These are phyloP conservation scores for Trichoderma arundinaceum DNA, from an alignment of 2,329 filamentous ascomycete species.

Conservation along the genomic window DNA sequence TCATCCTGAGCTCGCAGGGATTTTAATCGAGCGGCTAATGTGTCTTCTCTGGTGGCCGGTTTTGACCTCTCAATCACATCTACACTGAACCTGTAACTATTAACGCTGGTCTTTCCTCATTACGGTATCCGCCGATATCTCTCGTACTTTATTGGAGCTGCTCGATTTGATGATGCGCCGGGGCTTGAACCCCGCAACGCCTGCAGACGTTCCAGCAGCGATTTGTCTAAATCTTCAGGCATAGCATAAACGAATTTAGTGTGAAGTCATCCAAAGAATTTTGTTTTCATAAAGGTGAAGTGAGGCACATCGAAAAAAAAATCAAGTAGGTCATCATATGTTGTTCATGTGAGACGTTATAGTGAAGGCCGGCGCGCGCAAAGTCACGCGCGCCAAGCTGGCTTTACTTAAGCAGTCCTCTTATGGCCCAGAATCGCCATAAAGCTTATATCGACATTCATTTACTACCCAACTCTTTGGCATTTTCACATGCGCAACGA, in stretches of 20 bases:
- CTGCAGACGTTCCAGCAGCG: constrained; percentile 60
- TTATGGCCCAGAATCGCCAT: no score
- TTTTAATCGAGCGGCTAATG: constrained; percentile 58
- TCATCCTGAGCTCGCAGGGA: constrained; percentile 53
- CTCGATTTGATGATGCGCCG: constrained; percentile 44
- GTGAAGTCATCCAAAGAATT: background rate
- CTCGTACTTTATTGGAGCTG: constrained; percentile 49
- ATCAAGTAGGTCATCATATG: background rate
- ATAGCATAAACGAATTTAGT: constrained; percentile 34
- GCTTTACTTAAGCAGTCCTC: constrained; percentile 23
- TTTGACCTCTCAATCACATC: constrained; percentile 51
- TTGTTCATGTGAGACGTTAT: constrained; percentile 22
- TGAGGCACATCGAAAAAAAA: background rate
- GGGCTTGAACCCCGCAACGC: constrained; percentile 50
- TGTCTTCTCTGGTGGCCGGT: constrained; percentile 55
- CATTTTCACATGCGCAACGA: no score
- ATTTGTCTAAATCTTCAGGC: constrained; percentile 51
- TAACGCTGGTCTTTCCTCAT: constrained; percentile 4
- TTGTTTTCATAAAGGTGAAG: background rate
- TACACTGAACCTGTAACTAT: constrained; percentile 38
- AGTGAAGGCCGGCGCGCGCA: constrained; percentile 3
- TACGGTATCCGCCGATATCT: constrained; percentile 30
- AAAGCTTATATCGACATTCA: no score
- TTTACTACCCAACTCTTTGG: no score
- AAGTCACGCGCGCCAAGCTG: constrained; percentile 26